Evolutionary conservation across 2,329 filamentous ascomycete species (phyloP), one percentile per base, ranked within the genome.

Genomic region (Xylaria arbuscula): DNA sequence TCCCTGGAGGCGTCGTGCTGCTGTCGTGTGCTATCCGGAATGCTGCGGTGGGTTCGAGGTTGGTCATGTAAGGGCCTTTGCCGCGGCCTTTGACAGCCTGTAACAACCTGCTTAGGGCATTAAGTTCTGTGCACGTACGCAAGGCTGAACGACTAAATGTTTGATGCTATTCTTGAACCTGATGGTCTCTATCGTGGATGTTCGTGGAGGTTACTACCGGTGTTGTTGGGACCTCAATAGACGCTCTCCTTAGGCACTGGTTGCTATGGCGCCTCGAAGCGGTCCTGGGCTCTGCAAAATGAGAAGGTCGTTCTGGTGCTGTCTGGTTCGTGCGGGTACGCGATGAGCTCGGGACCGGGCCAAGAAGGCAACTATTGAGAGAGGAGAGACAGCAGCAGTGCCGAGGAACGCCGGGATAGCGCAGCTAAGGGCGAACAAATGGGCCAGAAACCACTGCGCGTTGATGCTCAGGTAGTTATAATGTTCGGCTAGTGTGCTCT

Each of bases 11-110:
- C 15, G 17, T 24, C 28, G 19, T 40, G 10, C 36, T 42, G 15
- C 17, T 67, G 32, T 53, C 54, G 54, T 38, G 22, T 22, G 56
- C 36, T 17, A 47, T 66, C 36, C 70, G 69, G 68, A 72, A 70
- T 70, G 72, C 53, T 56, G 68, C 40, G 57, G 54, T 24, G 28
- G 36, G 0, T n/a, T n/a, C n/a, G n/a, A n/a, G n/a, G n/a, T 54
- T 47, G 22, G 17, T 54, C 22, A 55, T 36, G 36, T 56, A 42
- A 17, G 15, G 55, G 42, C 11, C 47, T 48, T 51, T 64, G 28
- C 47, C 36, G 40, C 32, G 45, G 40, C n/a, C 28, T 28, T 28
- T 28, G 28, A 28, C 28, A 28, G 17, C 36, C 24, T n/a, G 47
- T 42, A 32, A 48, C 42, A 50, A 36, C 50, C 48, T 48, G 19